Conservation (phyloP, 139 green algal species). For the Volvox africanus region DNA sequence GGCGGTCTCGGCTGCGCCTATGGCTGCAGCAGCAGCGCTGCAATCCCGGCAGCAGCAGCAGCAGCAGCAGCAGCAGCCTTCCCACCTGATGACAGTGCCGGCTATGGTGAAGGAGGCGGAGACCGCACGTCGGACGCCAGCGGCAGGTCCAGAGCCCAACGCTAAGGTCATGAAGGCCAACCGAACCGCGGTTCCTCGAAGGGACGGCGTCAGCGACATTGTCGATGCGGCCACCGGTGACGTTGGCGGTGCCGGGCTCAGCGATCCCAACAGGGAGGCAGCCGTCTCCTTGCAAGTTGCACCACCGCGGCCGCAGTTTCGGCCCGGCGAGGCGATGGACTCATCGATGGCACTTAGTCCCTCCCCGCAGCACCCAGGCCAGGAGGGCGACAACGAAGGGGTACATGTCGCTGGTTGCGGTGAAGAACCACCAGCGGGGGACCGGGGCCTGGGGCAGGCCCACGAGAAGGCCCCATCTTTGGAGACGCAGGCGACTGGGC, state of each 20-base stretch:
- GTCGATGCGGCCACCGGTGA: neutral
- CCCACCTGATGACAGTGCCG: too few species aligned
- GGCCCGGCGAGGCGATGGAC: neutral
- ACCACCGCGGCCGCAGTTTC: too few species aligned
- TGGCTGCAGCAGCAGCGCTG: neutral
- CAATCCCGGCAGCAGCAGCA: too few species aligned
- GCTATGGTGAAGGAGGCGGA: neutral
- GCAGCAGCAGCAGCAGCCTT: neutral
- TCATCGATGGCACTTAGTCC: neutral
- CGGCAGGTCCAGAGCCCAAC: too few species aligned
- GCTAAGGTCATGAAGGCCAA: too few species aligned
- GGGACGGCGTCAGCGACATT: too few species aligned
- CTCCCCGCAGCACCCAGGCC: neutral
- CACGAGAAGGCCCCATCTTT: neutral
- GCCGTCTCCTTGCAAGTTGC: too few species aligned
- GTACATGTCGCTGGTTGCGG: neutral
- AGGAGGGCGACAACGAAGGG: neutral
- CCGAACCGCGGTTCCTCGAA: too few species aligned
- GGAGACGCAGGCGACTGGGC: neutral
- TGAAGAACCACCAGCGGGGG: neutral
- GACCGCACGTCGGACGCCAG: too few species aligned
- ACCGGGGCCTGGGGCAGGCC: neutral
- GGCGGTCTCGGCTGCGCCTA: neutral
- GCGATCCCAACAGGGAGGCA: too few species aligned
- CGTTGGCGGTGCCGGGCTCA: neutral